Evolutionary conservation across 371 early-diverging fungal genomes (phyloP).

Genomic region (Encephalitozoon romaleae): DNA sequence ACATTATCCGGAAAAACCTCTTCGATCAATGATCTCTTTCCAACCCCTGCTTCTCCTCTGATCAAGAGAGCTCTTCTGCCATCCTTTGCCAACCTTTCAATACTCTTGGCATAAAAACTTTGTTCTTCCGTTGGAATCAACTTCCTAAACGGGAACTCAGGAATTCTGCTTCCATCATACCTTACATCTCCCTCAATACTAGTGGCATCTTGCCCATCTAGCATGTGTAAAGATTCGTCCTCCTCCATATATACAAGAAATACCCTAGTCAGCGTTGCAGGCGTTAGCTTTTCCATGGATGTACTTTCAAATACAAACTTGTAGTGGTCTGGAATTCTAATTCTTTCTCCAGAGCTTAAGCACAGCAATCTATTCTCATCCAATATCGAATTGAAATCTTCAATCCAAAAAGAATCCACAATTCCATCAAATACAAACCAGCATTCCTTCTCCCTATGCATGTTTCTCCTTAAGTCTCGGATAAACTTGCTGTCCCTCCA

Average conservation of each 20-base stretch:
- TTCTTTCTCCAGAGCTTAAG: constrained; percentile 82
- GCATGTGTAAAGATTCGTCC: constrained; percentile 31
- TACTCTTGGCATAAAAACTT: background rate
- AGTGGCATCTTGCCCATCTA: background rate
- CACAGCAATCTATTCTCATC: constrained; percentile 75
- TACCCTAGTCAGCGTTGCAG: constrained; percentile 93
- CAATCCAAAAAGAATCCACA: constrained; percentile 98
- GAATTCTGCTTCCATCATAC: background rate
- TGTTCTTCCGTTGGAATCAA: background rate
- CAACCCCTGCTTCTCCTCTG: background rate
- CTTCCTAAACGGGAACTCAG: background rate
- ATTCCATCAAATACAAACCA: constrained; percentile 99
- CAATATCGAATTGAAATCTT: constrained; percentile 78
- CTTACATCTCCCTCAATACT: background rate
- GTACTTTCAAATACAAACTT: constrained; percentile 98
- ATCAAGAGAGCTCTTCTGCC: constrained; percentile 1
- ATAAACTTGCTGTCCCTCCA: constrained; percentile 96
- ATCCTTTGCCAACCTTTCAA: background rate
- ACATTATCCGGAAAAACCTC: background rate
- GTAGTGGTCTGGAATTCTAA: constrained; percentile 81
- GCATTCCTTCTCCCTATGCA: constrained; percentile 92
- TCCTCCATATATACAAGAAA: constrained; percentile 97
- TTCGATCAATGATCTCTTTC: background rate
- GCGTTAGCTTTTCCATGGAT: constrained; percentile 80
- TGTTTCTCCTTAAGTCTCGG: constrained; percentile 80